These are phyloP conservation scores for Cadophora malorum DNA, from an alignment of 2,329 filamentous ascomycete species.

Conservation along the genomic window DNA sequence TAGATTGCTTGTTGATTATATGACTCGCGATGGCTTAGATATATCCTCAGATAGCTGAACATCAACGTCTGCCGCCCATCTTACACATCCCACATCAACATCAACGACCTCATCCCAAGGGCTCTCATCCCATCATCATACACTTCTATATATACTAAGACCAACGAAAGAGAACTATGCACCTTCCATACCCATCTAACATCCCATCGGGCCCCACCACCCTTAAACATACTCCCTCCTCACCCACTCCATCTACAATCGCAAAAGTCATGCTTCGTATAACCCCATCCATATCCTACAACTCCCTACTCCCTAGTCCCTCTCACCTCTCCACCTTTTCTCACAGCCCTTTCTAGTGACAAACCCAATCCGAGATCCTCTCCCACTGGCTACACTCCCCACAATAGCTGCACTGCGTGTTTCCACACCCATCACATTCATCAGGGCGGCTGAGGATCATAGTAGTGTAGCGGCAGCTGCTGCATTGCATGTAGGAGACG, in stretches of 20 bases:
- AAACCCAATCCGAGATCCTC: constrained; percentile 7
- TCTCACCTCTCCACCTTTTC: background rate
- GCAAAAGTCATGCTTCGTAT: background rate
- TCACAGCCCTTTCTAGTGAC: background rate
- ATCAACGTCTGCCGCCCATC: background rate
- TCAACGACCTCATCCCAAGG: background rate
- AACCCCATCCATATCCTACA: background rate
- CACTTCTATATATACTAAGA: background rate
- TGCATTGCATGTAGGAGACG: background rate
- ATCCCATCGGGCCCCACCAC: background rate
- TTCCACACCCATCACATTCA: constrained; percentile 1
- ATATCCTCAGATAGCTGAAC: background rate
- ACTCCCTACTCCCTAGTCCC: background rate
- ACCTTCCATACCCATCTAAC: background rate
- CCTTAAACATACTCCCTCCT: background rate
- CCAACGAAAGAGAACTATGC: background rate
- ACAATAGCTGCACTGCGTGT: background rate
- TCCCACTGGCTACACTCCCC: background rate
- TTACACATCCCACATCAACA: background rate
- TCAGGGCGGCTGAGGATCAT: constrained; percentile 4
- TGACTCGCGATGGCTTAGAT: background rate
- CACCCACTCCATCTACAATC: too few species aligned
- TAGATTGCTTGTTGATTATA: background rate
- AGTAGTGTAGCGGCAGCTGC: background rate
- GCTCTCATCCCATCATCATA: background rate